phyloP scores from a whole-genome alignment of 2,329 filamentous ascomycete genomes.

The Penicillium brasilianum region DNA sequence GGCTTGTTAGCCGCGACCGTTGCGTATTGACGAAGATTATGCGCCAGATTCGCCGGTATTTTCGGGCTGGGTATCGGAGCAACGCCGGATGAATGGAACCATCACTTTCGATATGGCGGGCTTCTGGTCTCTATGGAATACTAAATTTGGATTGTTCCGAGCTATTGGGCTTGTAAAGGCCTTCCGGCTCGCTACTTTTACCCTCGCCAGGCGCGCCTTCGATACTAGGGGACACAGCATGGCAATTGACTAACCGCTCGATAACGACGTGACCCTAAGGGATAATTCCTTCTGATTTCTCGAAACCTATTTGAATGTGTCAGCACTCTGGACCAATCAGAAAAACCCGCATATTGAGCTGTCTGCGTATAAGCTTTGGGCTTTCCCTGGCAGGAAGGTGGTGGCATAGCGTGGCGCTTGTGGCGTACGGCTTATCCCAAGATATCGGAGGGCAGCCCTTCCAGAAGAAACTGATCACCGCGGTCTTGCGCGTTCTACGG shows the following conservation, averaged over 20 bases:
- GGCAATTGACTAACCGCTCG: neutral
- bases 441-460: constrained; percentile 4
- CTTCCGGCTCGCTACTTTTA: neutral
- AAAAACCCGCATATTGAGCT: neutral
- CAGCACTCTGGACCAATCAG: neutral
- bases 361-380: neutral
- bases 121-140: neutral
- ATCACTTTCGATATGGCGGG: neutral
- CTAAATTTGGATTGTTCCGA: neutral
- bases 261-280: neutral
- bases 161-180: no score
- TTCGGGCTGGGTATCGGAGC: neutral
- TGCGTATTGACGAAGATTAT: neutral
- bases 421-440: neutral
- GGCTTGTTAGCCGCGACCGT: neutral
- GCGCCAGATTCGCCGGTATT: neutral
- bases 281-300: neutral
- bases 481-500: constrained; percentile 11
- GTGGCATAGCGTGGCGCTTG: constrained; percentile 1
- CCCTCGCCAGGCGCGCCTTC: neutral
- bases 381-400: constrained; percentile 4
- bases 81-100: neutral
- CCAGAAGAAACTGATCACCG: constrained; percentile 18
- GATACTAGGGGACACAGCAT: neutral
- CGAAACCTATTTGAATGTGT: neutral